Evolutionary conservation across 1,139 yeast species (phyloP).

Genomic region (Suhomyces taliae): DNA sequence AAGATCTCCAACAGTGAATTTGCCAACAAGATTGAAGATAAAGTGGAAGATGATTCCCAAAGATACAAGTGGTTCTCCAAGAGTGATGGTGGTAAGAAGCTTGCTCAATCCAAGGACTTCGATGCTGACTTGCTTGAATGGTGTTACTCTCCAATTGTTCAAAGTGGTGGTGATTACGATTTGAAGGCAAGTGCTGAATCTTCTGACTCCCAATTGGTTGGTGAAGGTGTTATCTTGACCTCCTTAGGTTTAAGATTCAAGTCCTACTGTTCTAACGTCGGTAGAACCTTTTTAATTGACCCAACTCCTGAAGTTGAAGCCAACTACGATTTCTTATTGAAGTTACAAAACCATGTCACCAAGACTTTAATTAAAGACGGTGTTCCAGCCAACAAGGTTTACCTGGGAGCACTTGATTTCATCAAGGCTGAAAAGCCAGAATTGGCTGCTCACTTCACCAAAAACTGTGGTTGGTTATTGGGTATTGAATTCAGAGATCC

Average conservation of each 20-base stretch:
- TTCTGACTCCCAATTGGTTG: slow-evolving; percentile 60
- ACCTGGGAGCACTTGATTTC: slow-evolving; percentile 59
- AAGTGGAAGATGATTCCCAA: slow-evolving; percentile 80
- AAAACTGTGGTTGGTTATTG: slow-evolving; percentile 85
- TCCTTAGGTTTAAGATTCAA: slow-evolving; percentile 86
- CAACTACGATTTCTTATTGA: slow-evolving; percentile 74
- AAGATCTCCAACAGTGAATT: slow-evolving; percentile 72
- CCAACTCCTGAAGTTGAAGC: slow-evolving; percentile 79
- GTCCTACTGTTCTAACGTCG: slow-evolving; percentile 85
- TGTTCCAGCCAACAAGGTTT: slow-evolving; percentile 62
- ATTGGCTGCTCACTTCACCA: slow-evolving; percentile 63
- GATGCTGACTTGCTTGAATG: slow-evolving; percentile 83
- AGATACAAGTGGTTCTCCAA: slow-evolving; percentile 69
- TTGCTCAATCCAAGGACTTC: slow-evolving; percentile 51
- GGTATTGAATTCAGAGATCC: slow-evolving; percentile 93
- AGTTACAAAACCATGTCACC: slow-evolving; percentile 64
- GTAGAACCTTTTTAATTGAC: slow-evolving; percentile 86
- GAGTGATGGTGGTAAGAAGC: slow-evolving; percentile 57
- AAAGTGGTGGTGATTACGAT: slow-evolving; percentile 85
- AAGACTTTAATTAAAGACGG: slow-evolving; percentile 63
- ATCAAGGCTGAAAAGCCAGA: slow-evolving; percentile 63
- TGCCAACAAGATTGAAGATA: slow-evolving; percentile 75
- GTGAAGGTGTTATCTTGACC: slow-evolving; percentile 80
- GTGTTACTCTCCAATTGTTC: slow-evolving; percentile 92
- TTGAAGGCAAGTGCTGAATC: slow-evolving; percentile 84